These are phyloP conservation scores for Aphanoascus verrucosus DNA, from an alignment of 2,329 filamentous ascomycete species.

Conservation along the genomic window DNA sequence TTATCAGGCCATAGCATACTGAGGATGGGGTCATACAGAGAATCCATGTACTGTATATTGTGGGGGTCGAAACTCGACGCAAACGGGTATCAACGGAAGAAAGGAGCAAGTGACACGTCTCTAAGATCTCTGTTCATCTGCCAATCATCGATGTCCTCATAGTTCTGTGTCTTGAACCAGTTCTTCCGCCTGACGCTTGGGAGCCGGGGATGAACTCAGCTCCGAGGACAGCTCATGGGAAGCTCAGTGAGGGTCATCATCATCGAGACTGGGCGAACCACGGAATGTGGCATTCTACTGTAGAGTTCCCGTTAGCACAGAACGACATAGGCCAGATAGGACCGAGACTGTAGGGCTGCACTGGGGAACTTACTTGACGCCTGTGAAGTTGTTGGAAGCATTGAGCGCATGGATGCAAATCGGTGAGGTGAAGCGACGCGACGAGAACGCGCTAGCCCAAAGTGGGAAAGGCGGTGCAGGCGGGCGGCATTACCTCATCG, in stretches of 20 bases:
- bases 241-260: constrained; percentile 33
- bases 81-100: not conserved
- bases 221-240: constrained; percentile 25
- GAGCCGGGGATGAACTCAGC: constrained; percentile 29
- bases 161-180: constrained; percentile 19
- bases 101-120: constrained; percentile 19
- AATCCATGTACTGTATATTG: not conserved
- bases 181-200: constrained; percentile 28
- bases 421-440: not conserved
- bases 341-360: not conserved
- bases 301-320: not conserved
- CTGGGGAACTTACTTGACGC: not conserved
- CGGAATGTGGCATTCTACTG: not conserved
- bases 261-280: constrained; percentile 26
- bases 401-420: too few species aligned
- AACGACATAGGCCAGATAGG: not conserved
- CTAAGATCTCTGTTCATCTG: constrained; percentile 41
- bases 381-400: too few species aligned
- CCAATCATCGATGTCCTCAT: constrained; percentile 31
- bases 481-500: not conserved
- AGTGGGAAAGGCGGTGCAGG: not conserved
- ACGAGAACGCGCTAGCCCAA: not conserved
- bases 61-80: not conserved
- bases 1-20: not conserved
- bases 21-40: not conserved